Conservation (phyloP, 106 monocot species). For the Dactylorhiza incarnata region DNA sequence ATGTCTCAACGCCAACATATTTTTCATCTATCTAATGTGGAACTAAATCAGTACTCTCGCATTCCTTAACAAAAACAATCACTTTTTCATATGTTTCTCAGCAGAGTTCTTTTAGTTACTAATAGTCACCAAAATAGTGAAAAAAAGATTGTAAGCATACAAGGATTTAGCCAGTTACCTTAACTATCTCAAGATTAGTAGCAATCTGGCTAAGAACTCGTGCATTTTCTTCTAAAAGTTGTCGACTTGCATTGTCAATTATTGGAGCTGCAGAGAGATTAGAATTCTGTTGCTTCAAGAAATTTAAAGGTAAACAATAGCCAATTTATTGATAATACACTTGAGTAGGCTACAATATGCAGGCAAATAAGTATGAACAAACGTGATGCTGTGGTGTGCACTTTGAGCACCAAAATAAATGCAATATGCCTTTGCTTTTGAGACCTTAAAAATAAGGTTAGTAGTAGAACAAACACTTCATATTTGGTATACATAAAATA, state of each 20-base stretch:
- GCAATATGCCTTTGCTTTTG: not conserved
- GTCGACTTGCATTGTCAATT: constrained; percentile 17
- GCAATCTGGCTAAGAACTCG: constrained; percentile 27
- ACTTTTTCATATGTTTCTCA: not conserved
- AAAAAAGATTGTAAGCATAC: not conserved
- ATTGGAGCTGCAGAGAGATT: constrained; percentile 11
- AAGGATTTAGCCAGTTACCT: constrained; percentile 16
- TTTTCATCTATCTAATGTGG: not conserved
- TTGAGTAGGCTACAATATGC: not conserved
- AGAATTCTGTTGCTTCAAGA: not conserved
- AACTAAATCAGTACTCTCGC: not conserved
- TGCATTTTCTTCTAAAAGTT: constrained; percentile 32
- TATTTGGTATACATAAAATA: too few relatives aligned
- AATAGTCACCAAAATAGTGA: not conserved
- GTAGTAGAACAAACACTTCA: too few relatives aligned
- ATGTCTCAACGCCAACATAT: not conserved
- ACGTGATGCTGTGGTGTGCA: not conserved
- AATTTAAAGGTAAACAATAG: not conserved
- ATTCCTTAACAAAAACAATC: not conserved
- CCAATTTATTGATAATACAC: not conserved
- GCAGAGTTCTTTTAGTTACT: not conserved
- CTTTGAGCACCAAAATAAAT: not conserved
- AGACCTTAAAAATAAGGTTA: too few relatives aligned
- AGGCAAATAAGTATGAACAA: not conserved
- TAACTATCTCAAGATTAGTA: constrained; percentile 17